Base-by-base conservation (phyloP, 2,329 filamentous ascomycete genomes). In the Colletotrichum sp. region DNA sequence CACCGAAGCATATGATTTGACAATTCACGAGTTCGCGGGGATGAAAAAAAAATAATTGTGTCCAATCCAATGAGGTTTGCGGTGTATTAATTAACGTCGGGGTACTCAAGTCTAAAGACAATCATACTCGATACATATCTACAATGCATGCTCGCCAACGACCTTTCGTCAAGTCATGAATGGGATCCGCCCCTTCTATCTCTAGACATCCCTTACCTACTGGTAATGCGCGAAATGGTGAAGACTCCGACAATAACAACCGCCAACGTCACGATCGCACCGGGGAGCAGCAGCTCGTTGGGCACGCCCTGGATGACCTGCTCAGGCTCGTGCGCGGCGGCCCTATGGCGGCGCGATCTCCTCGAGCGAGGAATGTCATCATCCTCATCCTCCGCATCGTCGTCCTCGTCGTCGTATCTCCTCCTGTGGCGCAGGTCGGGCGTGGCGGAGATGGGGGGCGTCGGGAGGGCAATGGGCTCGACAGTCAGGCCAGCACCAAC, bases 211-310 rank as follows among this genome's bases (percentile, higher is more conserved):
- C 77, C 79, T 82, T 86, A 91, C 82, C 89, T 85, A 84, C 88
- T 90, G 43, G 89, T 88, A 77, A 93, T 87, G 78, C 96, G 92
- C 76, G 95, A 93, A 80, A 99, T 92, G 56, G 96, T 93, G 86
- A 99, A 99, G 13, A 98, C 96, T 78, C 95, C 95, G 55, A 97
- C 90, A 84, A 99, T 98, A 48, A 98, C 96, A 58, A 97, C 95
- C 12, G 96, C 97, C 81, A 99, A 87, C n/a, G 96, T 96, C 73
- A 97, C 96, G 83, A 99, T 96, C 24, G 97, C 97, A 78, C 97
- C 97, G 0, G 97, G 97, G 56, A 98, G 90, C 21, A 99, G 89
- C 70, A 98, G 88, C 81, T 99, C 97, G 82, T 99, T 99, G 10
- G 97, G 96, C 38, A 99, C 94, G 70, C 97, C 97, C 3, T 93